A percentile compares a stretch with the other conserved stretches of the same genome.
Evolutionary conservation across 768 basidiomycete genomes (phyloP).

Genomic region (Multifurca ochricompacta): DNA sequence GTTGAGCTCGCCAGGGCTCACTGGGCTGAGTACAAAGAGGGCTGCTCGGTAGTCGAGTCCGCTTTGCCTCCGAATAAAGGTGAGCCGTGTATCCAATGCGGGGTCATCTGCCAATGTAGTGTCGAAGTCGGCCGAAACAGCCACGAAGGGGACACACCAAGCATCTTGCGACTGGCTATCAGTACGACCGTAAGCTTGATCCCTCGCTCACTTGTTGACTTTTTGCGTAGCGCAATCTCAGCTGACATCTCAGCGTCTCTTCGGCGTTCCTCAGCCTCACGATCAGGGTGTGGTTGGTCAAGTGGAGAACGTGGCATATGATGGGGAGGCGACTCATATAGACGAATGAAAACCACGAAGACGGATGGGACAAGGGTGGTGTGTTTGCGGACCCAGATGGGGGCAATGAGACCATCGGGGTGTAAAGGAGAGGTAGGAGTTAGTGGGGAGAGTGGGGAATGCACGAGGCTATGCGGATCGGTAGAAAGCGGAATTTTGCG

Average conservation of each 20-base stretch:
- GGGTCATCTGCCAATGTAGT: slow-evolving; percentile 59
- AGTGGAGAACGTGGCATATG: slow-evolving; percentile 43
- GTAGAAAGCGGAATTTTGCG: slow-evolving; percentile 60
- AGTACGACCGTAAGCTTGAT: slow-evolving; percentile 94
- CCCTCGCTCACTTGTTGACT: slow-evolving; percentile 69
- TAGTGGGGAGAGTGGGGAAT: slow-evolving; percentile 91
- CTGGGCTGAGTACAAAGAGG: slow-evolving; percentile 91
- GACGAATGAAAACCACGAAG: slow-evolving; percentile 82
- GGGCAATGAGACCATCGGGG: slow-evolving; percentile 94
- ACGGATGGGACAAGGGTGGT: slow-evolving; percentile 86
- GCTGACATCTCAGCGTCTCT: slow-evolving; percentile 70
- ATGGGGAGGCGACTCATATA: slow-evolving; percentile 56
- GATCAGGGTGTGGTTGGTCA: slow-evolving; percentile 44
- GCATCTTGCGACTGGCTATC: slow-evolving; percentile 77
- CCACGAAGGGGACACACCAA: slow-evolving; percentile 47
- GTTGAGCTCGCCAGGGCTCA: slow-evolving; percentile 71
- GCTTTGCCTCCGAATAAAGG: slow-evolving; percentile 80
- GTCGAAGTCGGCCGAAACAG: neutral
- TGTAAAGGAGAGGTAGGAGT: slow-evolving; percentile 82
- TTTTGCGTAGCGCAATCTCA: slow-evolving; percentile 76
- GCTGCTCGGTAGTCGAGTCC: slow-evolving; percentile 88
- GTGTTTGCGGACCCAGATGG: slow-evolving; percentile 97
- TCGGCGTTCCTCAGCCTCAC: slow-evolving; percentile 57
- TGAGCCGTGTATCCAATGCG: slow-evolving; percentile 71
- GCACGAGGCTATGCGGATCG: slow-evolving; percentile 46